Evolutionary conservation across 805 yeast genomes (phyloP), one percentile per base, ranked within the genome.

Genomic region (Komagataella populi): DNA sequence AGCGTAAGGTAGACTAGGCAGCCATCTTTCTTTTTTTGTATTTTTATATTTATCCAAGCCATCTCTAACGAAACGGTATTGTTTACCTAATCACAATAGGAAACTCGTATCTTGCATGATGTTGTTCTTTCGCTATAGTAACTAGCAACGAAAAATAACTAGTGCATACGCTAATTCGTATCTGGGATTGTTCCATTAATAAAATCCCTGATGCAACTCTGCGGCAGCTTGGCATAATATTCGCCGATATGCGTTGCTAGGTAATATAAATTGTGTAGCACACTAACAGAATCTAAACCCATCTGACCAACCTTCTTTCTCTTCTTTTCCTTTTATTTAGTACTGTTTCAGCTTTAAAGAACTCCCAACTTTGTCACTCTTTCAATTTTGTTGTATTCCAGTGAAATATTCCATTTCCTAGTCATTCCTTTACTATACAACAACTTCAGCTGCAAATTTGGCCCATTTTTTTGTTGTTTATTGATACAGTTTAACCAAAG

Each of bases 391-490:
- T 48, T 48, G 44, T 48, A 30, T 36, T 36, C 48, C 39, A 30
- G 39, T 30, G 39, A 39, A 46, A 49, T 14, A 49, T 48, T 48
- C 23, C 36, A 16, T 22, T 45, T 23, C 48, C 48, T 44, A 30
- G 50, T 49, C 50, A 45, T 49, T 49, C 50, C 50, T 49, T 49
- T 48, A 48, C 39, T 36, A 23, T 18, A 30, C 44, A 48, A 24
- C 44, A 48, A 43, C 39, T 30, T 8, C 39, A 30, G 39, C 39
- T 8, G 39, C 39, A 6, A 1, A 47, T 72, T 3, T 57, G 75
- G 53, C 60, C 69, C 8, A 64, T 61, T 55, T 55, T 30, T 30
- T 8, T 14, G 39, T 30, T 30, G 39, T 30, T 30, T 30, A 30
- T 30, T 30, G 39, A 30, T 30, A 30, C 39, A 30, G 14, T 30